Evolutionary conservation across 495 filamentous ascomycete genomes (phyloP).

Genomic region (Neurospora terricola): DNA sequence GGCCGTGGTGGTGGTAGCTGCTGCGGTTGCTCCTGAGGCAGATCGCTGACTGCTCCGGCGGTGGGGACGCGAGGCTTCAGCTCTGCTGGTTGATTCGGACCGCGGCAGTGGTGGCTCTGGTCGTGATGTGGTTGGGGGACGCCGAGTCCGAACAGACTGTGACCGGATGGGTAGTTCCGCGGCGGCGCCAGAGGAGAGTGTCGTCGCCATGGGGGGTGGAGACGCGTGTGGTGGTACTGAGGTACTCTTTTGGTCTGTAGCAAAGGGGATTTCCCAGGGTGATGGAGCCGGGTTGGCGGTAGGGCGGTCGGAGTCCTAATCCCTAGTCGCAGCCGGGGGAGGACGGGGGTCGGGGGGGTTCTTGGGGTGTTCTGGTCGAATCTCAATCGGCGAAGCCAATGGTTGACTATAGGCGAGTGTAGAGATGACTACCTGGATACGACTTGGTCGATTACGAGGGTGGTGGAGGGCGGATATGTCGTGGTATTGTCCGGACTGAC

Average conservation of each 20-base stretch:
- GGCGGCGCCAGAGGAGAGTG: constrained; percentile 14
- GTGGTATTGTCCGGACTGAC: background rate
- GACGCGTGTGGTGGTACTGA: background rate
- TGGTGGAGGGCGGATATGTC: background rate
- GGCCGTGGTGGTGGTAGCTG: background rate
- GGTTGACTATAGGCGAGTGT: background rate
- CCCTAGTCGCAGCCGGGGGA: background rate
- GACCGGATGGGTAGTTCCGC: constrained; percentile 26
- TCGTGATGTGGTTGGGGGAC: constrained; percentile 22
- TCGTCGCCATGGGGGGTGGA: constrained; percentile 17
- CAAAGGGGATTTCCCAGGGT: background rate
- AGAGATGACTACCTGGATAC: background rate
- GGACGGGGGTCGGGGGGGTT: background rate
- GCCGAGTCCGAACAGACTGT: constrained; percentile 25
- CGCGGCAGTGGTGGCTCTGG: constrained; percentile 20
- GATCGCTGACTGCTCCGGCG: constrained; percentile 32
- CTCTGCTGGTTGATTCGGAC: constrained; percentile 23
- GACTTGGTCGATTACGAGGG: background rate
- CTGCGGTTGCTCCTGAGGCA: constrained; percentile 2
- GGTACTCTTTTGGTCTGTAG: background rate
- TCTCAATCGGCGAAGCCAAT: background rate
- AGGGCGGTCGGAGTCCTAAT: background rate
- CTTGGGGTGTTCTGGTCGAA: background rate
- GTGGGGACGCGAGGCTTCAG: constrained; percentile 34
- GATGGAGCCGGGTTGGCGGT: background rate